Evolutionary conservation across 2,329 filamentous ascomycete species (phyloP), one percentile per base, ranked within the genome.

Genomic region (Emmonsia crescens): DNA sequence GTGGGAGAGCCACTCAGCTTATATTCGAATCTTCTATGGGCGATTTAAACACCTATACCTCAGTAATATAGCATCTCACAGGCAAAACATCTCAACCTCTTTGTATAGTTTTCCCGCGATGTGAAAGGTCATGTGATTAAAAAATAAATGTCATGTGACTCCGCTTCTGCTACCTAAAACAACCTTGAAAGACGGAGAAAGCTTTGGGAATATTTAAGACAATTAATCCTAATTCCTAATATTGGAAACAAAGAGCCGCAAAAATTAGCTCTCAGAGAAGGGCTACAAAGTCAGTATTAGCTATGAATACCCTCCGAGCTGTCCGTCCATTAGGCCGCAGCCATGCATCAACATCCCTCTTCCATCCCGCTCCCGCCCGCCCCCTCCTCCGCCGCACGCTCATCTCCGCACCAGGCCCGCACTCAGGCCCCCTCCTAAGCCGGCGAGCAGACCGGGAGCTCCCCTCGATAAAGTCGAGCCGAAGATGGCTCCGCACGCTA

Each of bases 401-500:
- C 63, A 77, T 82, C 64, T 76, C 80, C 51, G 77, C 81, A 1
- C 81, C 81, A 27, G 75, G 74, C 60, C 74, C 78, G 27, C 77
- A 78, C 67, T 77, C 78, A 6, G 80, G 80, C 1, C 81, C 81
- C 44, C 72, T 83, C 38, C 76, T 82, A 69, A 75, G 77, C 61
- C 79, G 81, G 57, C 78, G 80, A 61, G 71, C 79, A 64, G 80
- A 83, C 71, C 79, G 81, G 66, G 81, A 76, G 55, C 76, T 83
- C 1, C 81, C 81, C 19, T 68, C 75, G 36, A 69, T 81, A 48
- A 68, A 72, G 16, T 66, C 67, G n/a, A 67, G 71, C 57, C 83
- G 84, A 72, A 80, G 81, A 67, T 92, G 89, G 88, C 73, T 81
- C 61, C 83, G 83, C 68, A 91, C 90, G 0, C 76, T 96, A 40